A percentile compares a stretch with the other conserved stretches of the same genome.
Evolutionary conservation across 1,284 basidiomycete species (phyloP).

Genomic region (Malassezia japonica): DNA sequence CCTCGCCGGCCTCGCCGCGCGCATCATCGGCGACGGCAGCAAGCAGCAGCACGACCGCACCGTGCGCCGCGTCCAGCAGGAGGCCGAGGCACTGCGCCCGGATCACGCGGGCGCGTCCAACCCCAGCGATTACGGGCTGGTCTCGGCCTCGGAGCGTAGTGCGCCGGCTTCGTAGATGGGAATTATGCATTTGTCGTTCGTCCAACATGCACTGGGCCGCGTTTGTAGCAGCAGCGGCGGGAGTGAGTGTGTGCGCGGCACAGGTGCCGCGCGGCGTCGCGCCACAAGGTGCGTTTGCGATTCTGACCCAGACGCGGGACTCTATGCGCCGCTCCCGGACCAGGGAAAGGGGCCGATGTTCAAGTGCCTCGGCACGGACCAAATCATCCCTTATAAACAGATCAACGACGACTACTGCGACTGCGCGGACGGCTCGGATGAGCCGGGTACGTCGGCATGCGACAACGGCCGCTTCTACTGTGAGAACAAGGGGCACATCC

Average conservation of each 20-base stretch:
- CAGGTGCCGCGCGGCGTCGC: conserved; percentile 9
- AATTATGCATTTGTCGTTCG: not conserved
- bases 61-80: not conserved
- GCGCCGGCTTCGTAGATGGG: not conserved
- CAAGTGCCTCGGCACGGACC: conserved; percentile 31
- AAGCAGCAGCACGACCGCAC: not conserved
- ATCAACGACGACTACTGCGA: conserved; percentile 95
- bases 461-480: conserved; percentile 70
- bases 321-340: conserved; percentile 1
- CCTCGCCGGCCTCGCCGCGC: conserved; percentile 8
- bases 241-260: not conserved
- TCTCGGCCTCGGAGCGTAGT: conserved; percentile 1
- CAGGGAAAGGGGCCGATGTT: conserved; percentile 18
- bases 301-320: not conserved
- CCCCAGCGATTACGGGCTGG: conserved; percentile 10
- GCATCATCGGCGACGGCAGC: conserved; percentile 8
- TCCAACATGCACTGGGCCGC: conserved; percentile 41
- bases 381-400: conserved; percentile 56
- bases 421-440: conserved; percentile 83
- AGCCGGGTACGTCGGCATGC: conserved; percentile 86
- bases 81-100: not conserved
- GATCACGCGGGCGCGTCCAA: not conserved
- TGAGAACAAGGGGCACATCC: conserved; percentile 76
- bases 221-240: conserved; percentile 62
- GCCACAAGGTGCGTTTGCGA: conserved; percentile 2